Evolutionary conservation across 2,329 filamentous ascomycete genomes (phyloP).

Genomic region (Helotiales sp.): DNA sequence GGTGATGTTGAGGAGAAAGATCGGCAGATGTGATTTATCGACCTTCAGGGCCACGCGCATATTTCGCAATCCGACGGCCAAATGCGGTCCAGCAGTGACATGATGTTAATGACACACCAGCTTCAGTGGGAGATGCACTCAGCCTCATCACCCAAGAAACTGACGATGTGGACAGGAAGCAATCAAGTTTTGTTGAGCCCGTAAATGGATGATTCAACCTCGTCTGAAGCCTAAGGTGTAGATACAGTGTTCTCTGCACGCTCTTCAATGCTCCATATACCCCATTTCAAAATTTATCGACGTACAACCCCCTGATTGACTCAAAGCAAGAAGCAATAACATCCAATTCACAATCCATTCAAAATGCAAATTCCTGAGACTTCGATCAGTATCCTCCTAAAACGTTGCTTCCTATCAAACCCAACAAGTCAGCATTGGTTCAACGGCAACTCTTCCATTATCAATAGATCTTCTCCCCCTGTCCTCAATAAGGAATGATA

Average conservation of each 20-base stretch:
- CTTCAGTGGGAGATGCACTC: background rate
- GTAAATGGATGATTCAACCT: no score
- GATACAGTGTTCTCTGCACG: no score
- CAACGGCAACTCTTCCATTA: no score
- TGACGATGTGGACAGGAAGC: background rate
- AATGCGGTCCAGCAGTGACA: background rate
- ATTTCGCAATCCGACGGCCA: background rate
- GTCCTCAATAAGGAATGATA: background rate
- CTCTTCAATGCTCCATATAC: background rate
- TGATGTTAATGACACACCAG: background rate
- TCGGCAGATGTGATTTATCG: background rate
- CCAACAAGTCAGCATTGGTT: background rate
- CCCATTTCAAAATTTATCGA: background rate
- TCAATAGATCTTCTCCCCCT: no score
- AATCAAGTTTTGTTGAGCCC: no score
- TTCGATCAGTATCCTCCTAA: background rate
- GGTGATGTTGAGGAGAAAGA: background rate
- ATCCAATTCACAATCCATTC: no score
- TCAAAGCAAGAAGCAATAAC: no score
- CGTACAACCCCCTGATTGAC: no score
- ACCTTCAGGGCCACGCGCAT: background rate
- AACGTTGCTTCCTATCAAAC: constrained; percentile 1
- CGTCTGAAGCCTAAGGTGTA: no score
- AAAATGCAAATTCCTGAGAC: background rate
- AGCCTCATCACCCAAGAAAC: background rate